A percentile compares a stretch with the other conserved stretches of the same genome.
phyloP scores from a whole-genome alignment of 148 eudicot species.

The Polygonum aviculare region DNA sequence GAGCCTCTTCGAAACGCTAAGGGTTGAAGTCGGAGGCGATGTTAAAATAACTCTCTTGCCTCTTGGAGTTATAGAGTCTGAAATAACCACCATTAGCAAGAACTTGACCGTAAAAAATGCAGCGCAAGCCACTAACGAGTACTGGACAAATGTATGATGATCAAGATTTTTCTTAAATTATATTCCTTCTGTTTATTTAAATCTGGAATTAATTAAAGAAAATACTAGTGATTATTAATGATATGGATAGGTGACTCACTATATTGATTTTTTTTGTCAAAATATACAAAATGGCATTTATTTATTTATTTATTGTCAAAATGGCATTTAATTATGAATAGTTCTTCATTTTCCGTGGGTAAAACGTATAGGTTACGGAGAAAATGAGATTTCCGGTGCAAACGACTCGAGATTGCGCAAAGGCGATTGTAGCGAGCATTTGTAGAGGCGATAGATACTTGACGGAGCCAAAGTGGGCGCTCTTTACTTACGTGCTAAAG shows the following conservation, averaged over 20 bases:
- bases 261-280: background rate
- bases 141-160: background rate
- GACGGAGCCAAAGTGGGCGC: background rate
- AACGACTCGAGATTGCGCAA: background rate
- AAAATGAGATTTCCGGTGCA: background rate
- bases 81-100: conserved; percentile 14
- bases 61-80: conserved; percentile 59
- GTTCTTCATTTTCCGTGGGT: too few species aligned
- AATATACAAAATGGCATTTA: too few species aligned
- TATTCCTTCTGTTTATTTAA: background rate
- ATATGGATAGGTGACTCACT: background rate
- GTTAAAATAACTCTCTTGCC: conserved; percentile 47
- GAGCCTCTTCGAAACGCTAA: conserved; percentile 41
- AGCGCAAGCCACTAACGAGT: background rate
- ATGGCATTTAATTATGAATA: too few species aligned
- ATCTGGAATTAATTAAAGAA: background rate
- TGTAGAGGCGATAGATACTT: background rate
- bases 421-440: background rate
- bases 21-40: conserved; percentile 43
- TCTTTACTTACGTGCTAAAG: background rate
- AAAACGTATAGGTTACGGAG: background rate
- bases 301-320: too few species aligned
- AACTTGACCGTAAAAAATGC: background rate
- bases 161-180: background rate
- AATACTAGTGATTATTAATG: background rate